These are phyloP conservation scores for Cystobasidiaceae sp. DNA, from an alignment of 1,284 basidiomycete genomes.

Conservation along the genomic window DNA sequence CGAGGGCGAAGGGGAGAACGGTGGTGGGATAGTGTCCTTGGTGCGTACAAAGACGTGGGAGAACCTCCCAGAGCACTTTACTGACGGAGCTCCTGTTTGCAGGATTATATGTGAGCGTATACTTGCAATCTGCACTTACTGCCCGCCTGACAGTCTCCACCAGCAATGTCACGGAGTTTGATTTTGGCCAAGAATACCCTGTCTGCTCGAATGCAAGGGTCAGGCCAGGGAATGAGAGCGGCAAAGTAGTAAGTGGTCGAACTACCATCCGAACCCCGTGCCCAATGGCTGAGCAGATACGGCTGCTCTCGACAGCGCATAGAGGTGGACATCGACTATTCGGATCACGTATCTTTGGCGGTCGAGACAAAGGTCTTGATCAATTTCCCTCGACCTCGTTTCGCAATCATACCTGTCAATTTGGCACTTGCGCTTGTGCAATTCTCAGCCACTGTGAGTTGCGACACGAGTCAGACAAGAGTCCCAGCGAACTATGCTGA, in stretches of 20 bases:
- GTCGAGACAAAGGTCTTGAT: conserved; percentile 55
- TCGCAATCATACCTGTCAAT: conserved; percentile 55
- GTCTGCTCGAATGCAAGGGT: conserved; percentile 53
- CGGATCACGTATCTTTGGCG: conserved; percentile 52
- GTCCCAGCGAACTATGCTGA: too few relatives aligned
- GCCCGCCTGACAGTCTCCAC: background rate
- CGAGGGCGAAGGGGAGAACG: conserved; percentile 27
- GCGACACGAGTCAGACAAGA: conserved; percentile 31
- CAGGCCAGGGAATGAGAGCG: conserved; percentile 54
- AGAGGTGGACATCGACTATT: conserved; percentile 56
- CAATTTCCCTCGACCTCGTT: conserved; percentile 55
- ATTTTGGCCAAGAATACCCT: conserved; percentile 53
- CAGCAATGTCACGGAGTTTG: conserved; percentile 54
- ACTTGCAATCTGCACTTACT: background rate
- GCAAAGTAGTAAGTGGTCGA: conserved; percentile 51
- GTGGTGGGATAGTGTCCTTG: conserved; percentile 39
- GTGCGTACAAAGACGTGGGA: conserved; percentile 33
- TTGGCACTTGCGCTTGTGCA: conserved; percentile 54
- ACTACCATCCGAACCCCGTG: too few relatives aligned
- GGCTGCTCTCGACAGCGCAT: conserved; percentile 43
- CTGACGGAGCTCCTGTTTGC: conserved; percentile 19
- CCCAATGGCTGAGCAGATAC: background rate
- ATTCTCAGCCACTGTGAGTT: conserved; percentile 52
- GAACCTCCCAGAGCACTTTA: background rate
- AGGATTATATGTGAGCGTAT: conserved; percentile 37